Percentiles rank a stretch among this genome's conserved stretches.
Conservation (phyloP, 148 eudicot species). For the Rhododendron henanense region DNA sequence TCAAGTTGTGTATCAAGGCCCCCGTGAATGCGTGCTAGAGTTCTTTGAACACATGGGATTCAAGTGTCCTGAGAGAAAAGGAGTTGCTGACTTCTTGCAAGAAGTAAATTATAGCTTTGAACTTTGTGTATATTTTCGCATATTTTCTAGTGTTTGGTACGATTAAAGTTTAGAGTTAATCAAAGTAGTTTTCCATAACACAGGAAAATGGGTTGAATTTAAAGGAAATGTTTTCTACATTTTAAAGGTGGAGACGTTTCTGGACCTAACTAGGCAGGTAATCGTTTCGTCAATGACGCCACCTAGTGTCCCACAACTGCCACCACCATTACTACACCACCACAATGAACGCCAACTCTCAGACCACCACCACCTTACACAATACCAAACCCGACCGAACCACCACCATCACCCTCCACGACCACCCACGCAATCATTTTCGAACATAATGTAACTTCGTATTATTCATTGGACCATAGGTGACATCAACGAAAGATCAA, state of each 20-base stretch:
- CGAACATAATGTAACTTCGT: neutral
- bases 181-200: neutral
- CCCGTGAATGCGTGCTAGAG: neutral
- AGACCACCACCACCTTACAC: neutral
- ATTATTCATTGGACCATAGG: conserved; percentile 24
- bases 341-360: too few species aligned
- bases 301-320: neutral
- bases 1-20: neutral
- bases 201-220: neutral
- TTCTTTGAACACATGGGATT: conserved; percentile 2
- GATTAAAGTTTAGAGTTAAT: neutral
- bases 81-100: neutral
- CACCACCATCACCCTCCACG: neutral
- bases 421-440: neutral
- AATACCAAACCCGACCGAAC: too few species aligned
- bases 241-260: neutral
- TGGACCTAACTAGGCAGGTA: neutral
- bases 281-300: neutral
- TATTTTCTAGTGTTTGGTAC: neutral
- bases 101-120: neutral
- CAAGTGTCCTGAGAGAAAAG: neutral
- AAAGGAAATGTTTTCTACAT: neutral
- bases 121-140: neutral
- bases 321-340: neutral
- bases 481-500: conserved; percentile 45